Evolutionary conservation across 805 yeast genomes (phyloP), one percentile per base, ranked within the genome.

Genomic region (Starmera caribaea): DNA sequence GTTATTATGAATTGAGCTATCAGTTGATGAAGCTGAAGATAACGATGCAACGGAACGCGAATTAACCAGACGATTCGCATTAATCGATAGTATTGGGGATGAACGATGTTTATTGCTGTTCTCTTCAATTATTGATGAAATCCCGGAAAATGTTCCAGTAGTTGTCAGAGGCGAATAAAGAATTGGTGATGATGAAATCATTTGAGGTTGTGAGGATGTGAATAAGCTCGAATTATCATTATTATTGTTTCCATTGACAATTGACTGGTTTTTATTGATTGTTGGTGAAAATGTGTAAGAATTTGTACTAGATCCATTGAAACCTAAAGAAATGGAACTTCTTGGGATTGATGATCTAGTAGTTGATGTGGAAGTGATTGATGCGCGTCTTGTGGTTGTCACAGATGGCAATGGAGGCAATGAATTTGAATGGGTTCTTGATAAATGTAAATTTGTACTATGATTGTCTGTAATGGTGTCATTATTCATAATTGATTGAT

Each of bases 321-420:
- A 50, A 14, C 49, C 50, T 12, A 47, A 34, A 2, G 58, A 47
- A 3, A 49, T 41, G 4, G 57, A 50, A 34, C 50, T 47, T 35
- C 55, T 37, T 10, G 55, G 55, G 6, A 45, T 37, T 3, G 57
- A 55, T 1, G 58, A 50, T 21, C 46, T 45, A 21, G 6, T 21
- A 13, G 57, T 45, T 8, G 33, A 17, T 3, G 57, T 41, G 2
- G 56, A 49, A 2, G 59, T 45, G 24, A 38, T 44, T 7, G 59
- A 48, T 8, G 59, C 38, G 16, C 57, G 48, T 16, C 59, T 50
- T 11, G 53, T 38, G 2, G 63, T 58, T 9, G 61, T 54, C 10
- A 58, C 61, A 2, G 61, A 48, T 2, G 63, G 63, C 21, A 58
- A 44, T n/a, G 59, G 59, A 3, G 63, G 63, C 26, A 58, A 34